These are phyloP conservation scores for Stygiomarasmius scandens DNA, from an alignment of 1,284 basidiomycete genomes.

Conservation along the genomic window DNA sequence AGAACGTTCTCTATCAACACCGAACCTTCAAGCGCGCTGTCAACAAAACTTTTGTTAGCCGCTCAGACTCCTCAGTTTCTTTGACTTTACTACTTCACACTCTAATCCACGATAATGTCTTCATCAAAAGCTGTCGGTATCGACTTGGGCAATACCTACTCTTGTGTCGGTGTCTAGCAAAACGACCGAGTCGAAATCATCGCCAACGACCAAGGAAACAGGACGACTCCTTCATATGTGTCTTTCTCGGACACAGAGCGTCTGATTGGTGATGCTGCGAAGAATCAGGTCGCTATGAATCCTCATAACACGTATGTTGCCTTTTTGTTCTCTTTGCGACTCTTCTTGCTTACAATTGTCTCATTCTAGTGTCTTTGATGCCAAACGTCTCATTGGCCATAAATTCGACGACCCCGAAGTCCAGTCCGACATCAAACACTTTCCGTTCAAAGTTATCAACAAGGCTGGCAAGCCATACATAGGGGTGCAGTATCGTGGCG, in stretches of 20 bases:
- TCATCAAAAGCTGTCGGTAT: conserved; percentile 89
- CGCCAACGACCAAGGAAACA: conserved; percentile 85
- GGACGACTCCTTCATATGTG: conserved; percentile 84
- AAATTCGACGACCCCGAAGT: conserved; percentile 87
- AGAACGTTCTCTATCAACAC: background rate
- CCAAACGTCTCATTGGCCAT: conserved; percentile 89
- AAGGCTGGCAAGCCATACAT: conserved; percentile 89
- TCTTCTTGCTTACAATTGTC: conserved; percentile 5
- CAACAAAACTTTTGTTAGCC: background rate
- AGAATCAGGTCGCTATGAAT: conserved; percentile 71
- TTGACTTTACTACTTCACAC: background rate
- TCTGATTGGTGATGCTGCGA: conserved; percentile 80
- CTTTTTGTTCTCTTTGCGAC: background rate
- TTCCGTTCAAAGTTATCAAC: conserved; percentile 89
- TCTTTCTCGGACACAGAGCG: conserved; percentile 79
- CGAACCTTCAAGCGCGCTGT: conserved; percentile 1
- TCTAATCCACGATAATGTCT: conserved; percentile 39
- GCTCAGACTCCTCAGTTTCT: background rate
- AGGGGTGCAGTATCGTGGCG: conserved; percentile 87
- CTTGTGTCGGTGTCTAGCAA: conserved; percentile 50
- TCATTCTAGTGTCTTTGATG: conserved; percentile 69
- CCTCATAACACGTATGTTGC: conserved; percentile 44
- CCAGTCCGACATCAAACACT: conserved; percentile 94
- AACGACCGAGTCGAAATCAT: conserved; percentile 82
- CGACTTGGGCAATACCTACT: conserved; percentile 87